Evolutionary conservation across 768 basidiomycete genomes (phyloP), one percentile per base, ranked within the genome.

Genomic region (Kondoa subrosea): DNA sequence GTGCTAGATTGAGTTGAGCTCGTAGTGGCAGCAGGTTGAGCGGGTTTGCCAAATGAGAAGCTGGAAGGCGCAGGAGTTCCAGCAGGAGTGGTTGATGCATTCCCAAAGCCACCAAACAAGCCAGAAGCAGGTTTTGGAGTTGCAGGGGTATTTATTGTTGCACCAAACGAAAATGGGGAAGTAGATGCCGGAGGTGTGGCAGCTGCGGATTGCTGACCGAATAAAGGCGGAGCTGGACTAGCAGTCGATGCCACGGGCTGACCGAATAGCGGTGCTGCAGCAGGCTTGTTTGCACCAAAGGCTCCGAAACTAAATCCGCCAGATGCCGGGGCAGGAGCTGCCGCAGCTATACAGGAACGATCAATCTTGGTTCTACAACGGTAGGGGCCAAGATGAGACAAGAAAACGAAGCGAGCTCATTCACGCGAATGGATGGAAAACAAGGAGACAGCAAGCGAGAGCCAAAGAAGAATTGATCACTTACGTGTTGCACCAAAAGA

Each of bases 251-350:
- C n/a, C 26, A 26, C n/a, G 4, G 29, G 58, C 15, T 25, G 58
- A 30, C 58, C 29, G 15, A 30, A 60, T 4, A 15, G 25, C n/a
- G 25, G 15, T n/a, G n/a, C n/a, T 12, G 58, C 26, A 25, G 58
- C 58, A 4, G 58, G 58, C 58, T 60, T 60, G 8, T 4, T 25
- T 14, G 58, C 58, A 26, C 29, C 58, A 30, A 25, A 25, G 29
- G 8, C n/a, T 14, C 67, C 67, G 31, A 68, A 68, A 34, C 67
- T 67, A 27, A 67, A 67, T 1, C 66, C 66, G 2, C 66, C 66
- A 32, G 56, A 33, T 2, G 66, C 66, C 30, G 34, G 34, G 30
- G 63, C 57, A 3, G 69, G 70, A 4, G 56, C 70, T 2, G 69
- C 34, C 4, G 69, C 34, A 17, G 67, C 21, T 34, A 67, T 32